phyloP scores from a whole-genome alignment of 2,329 filamentous ascomycete genomes.

The Ophiostoma novo-ulmi region DNA sequence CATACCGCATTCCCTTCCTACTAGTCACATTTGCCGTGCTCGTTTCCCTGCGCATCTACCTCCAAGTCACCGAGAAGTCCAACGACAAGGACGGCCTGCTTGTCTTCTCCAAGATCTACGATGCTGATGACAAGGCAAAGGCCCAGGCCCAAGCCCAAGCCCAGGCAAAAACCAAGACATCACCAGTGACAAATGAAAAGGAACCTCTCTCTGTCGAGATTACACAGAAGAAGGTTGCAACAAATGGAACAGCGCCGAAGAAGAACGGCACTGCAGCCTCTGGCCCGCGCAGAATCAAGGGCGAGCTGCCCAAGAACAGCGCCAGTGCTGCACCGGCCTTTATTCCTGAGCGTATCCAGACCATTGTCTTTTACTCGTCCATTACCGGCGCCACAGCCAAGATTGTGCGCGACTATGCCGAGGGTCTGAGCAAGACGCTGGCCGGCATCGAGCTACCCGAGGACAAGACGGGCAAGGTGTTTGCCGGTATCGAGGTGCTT shows the following conservation, averaged over 20 bases:
- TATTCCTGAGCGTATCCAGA: conserved; percentile 50
- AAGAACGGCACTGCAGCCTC: conserved; percentile 23
- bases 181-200: background rate
- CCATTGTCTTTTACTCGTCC: conserved; percentile 83
- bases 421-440: conserved; percentile 50
- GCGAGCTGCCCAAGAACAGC: conserved; percentile 34
- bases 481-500: conserved; percentile 58
- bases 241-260: background rate
- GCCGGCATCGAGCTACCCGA: conserved; percentile 1
- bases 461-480: conserved; percentile 28
- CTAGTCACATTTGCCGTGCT: conserved; percentile 38
- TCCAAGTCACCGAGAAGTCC: conserved; percentile 34
- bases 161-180: background rate
- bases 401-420: conserved; percentile 60
- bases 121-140: conserved; percentile 18
- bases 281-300: conserved; percentile 46
- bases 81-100: conserved; percentile 36
- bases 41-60: conserved; percentile 40
- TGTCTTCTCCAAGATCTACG: conserved; percentile 37
- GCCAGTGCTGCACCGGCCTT: conserved; percentile 29
- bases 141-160: background rate
- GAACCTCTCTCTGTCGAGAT: background rate
- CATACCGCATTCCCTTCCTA: conserved; percentile 43
- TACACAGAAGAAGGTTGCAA: background rate
- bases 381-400: conserved; percentile 78